A percentile compares a stretch with the other conserved stretches of the same genome.
These are phyloP conservation scores for Plasmodium sp. DNA, from an alignment of 169 alveolate species.

Conservation along the genomic window DNA sequence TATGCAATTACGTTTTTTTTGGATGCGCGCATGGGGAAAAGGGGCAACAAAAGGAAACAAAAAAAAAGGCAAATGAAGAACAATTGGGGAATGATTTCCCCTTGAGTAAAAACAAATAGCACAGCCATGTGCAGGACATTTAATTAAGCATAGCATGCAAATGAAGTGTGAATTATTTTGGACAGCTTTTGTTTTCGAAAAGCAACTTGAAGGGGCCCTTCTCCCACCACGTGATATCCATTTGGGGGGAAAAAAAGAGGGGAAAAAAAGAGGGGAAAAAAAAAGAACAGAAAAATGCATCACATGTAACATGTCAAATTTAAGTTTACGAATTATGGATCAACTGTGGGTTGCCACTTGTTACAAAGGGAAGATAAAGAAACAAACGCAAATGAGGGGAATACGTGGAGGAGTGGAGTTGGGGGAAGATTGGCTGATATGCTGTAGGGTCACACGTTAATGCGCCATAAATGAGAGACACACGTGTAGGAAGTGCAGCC, in stretches of 20 bases:
- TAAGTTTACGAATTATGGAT: not conserved
- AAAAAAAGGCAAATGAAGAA: slow-evolving; percentile 8
- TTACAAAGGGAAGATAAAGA: not conserved
- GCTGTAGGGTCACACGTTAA: not conserved
- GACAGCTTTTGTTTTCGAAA: not conserved
- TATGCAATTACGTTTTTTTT: not conserved
- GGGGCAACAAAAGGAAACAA: not conserved
- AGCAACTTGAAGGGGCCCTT: not conserved
- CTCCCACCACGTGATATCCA: not conserved
- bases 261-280: not conserved
- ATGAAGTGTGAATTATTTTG: not conserved
- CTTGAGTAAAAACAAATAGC: not conserved
- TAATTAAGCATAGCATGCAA: not conserved
- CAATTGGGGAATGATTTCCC: not conserved
- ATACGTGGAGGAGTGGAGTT: not conserved
- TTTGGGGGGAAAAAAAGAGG: not conserved
- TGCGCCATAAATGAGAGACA: not conserved
- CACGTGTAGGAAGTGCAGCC: not conserved
- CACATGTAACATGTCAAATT: not conserved
- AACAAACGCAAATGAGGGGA: not conserved
- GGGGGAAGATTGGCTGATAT: not conserved
- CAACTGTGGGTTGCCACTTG: not conserved
- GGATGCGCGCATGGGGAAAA: not conserved
- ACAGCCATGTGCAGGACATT: not conserved
- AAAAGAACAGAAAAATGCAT: not conserved